These are phyloP conservation scores for Cyclotella choctawhatcheeana DNA, from an alignment of 108 stramenopile genomes.

Conservation along the genomic window DNA sequence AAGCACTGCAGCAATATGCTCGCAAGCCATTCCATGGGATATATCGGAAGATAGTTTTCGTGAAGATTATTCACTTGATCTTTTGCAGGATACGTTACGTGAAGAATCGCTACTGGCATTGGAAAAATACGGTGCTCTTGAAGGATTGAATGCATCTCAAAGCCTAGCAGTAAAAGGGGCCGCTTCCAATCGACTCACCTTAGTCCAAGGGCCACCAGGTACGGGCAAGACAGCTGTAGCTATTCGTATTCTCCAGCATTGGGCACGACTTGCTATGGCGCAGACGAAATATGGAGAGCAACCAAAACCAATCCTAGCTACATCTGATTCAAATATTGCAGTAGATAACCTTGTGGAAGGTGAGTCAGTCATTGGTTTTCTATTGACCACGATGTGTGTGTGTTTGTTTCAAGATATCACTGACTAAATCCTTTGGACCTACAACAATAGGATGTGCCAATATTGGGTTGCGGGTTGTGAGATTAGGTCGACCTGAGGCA, in stretches of 20 bases:
- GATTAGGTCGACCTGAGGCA: slow-evolving; percentile 93
- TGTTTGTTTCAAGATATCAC: no score
- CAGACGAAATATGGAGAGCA: slow-evolving; percentile 61
- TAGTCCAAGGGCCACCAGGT: slow-evolving; percentile 87
- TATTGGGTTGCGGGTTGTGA: slow-evolving; percentile 87
- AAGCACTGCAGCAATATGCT: slow-evolving; percentile 87
- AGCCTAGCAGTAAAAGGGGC: slow-evolving; percentile 90
- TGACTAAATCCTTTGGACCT: no score
- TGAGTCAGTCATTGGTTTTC: no score
- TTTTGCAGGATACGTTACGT: slow-evolving; percentile 63
- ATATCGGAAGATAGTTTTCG: slow-evolving; percentile 58
- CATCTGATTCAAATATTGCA: slow-evolving; percentile 96
- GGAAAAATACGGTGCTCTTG: slow-evolving; percentile 83
- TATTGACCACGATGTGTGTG: no score
- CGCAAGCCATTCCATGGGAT: slow-evolving; percentile 83
- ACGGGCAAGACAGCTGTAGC: slow-evolving; percentile 90
- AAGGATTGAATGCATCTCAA: slow-evolving; percentile 88
- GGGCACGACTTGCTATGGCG: slow-evolving; percentile 75
- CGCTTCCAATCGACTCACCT: slow-evolving; percentile 83
- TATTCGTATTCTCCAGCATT: slow-evolving; percentile 88
- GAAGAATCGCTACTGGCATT: slow-evolving; percentile 71
- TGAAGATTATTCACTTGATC: slow-evolving; percentile 14
- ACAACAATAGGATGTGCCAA: slow-evolving; percentile 67
- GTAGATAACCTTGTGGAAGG: slow-evolving; percentile 97
- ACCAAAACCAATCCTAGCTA: slow-evolving; percentile 84